These are phyloP conservation scores for Candida peoriensis DNA, from an alignment of 805 yeast species.

Conservation along the genomic window DNA sequence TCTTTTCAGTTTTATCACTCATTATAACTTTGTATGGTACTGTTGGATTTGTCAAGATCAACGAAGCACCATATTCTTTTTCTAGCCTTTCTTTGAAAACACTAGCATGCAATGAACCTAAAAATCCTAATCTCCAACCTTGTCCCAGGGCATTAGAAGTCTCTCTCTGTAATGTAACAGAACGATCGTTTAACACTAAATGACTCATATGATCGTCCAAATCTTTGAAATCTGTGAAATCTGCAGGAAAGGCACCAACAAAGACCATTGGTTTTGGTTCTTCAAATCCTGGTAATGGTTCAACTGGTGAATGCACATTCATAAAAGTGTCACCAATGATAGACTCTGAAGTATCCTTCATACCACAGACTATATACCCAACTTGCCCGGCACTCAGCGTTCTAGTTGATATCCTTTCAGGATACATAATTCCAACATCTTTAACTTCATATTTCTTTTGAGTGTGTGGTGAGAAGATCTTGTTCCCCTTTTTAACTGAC, in stretches of 20 bases:
- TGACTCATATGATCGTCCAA: conserved; percentile 88
- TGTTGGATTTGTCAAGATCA: conserved; percentile 91
- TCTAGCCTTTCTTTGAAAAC: conserved; percentile 90
- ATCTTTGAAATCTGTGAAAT: conserved; percentile 82
- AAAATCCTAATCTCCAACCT: conserved; percentile 95
- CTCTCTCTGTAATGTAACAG: conserved; percentile 84
- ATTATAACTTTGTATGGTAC: conserved; percentile 84
- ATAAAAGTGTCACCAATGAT: conserved; percentile 87
- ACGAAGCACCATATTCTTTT: conserved; percentile 88
- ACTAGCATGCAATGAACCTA: conserved; percentile 92
- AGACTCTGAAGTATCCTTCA: conserved; percentile 83
- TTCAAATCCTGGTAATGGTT: conserved; percentile 90
- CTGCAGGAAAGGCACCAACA: conserved; percentile 97
- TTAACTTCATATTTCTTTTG: conserved; percentile 75
- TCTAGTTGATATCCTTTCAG: conserved; percentile 68
- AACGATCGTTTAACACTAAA: conserved; percentile 84
- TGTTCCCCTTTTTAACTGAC: conserved; percentile 63
- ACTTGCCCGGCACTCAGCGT: conserved; percentile 83
- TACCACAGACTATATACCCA: conserved; percentile 91
- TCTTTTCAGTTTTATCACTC: conserved; percentile 55
- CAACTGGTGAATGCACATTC: conserved; percentile 54
- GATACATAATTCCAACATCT: conserved; percentile 95
- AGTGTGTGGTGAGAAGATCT: conserved; percentile 73
- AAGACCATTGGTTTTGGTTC: conserved; percentile 98
- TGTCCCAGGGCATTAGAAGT: conserved; percentile 93